Base-by-base conservation (phyloP, 768 basidiomycete genomes). In the Sporobolomyces roseus region DNA sequence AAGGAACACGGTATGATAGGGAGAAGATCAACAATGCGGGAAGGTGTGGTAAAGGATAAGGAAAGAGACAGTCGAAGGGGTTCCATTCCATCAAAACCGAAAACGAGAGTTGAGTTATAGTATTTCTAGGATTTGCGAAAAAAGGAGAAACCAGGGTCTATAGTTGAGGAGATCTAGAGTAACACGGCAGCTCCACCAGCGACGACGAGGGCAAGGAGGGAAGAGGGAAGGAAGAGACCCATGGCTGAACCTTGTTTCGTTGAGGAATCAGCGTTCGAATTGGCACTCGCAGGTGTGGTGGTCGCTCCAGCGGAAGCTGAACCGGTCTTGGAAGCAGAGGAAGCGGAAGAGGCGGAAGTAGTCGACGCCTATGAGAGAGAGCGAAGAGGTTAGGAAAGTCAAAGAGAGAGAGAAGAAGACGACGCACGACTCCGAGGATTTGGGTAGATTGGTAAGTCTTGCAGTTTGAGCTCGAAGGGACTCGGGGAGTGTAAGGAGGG, bases 391-490 rank as follows among this genome's bases (percentile, higher is more conserved):
- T 50, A 7, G 9, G 49, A 55, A 17, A 23, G 25, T 29, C 54
- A 23, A 48, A 48, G n/a, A 13, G 46, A 23, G 25, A 17, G 35
- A 33, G 23, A 29, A 17, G 38, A n/a, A n/a, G n/a, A n/a, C n/a
- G n/a, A n/a, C 58, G 17, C 3, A 66, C 63, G 21, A 53, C 63
- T 0, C 46, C 54, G 33, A 51, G 75, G 17, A 77, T 55, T 14
- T 66, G 60, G n/a, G 71, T 66, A 30, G 71, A 74, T 30, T 46
- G 32, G 71, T 63, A 76, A 23, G 76, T 72, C 45, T 69, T 65
- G 74, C 77, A 78, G 64, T 68, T 71, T 25, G 74, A 75, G 14
- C 73, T 54, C 32, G 71, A 58, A 5, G 77, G 77, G 29, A 75
- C 59, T 29, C 59, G 50, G 10, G 72, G 70, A 7, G 63, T 61